Evolutionary conservation across 768 basidiomycete genomes (phyloP).

Genomic region (Ramaria sp.): DNA sequence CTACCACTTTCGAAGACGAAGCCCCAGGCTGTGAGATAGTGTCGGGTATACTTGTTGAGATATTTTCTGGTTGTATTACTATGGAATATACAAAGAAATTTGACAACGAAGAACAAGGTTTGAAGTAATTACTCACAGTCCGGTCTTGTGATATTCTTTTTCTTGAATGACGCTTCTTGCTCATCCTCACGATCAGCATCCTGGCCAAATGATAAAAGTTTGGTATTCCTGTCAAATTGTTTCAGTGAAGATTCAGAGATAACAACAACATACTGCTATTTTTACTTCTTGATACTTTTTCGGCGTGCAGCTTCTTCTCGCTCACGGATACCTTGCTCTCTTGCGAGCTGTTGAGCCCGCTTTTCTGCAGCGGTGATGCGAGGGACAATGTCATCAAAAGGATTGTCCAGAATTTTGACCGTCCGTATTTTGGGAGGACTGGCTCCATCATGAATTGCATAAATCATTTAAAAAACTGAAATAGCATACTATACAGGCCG

Average conservation of each 20-base stretch:
- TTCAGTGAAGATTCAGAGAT: not conserved
- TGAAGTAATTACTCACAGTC: conserved; percentile 48
- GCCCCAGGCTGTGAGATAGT: not conserved
- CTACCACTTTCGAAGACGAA: conserved; percentile 12
- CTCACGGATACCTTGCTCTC: conserved; percentile 63
- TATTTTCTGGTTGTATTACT: not conserved
- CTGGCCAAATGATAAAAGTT: conserved; percentile 79
- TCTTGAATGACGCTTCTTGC: conserved; percentile 46
- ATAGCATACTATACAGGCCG: conserved; percentile 61
- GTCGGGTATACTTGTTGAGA: not conserved
- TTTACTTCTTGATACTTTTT: conserved; percentile 83
- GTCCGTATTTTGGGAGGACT: conserved; percentile 89
- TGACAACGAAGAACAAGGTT: not conserved
- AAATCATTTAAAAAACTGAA: not conserved
- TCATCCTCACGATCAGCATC: conserved; percentile 49
- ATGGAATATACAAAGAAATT: not conserved
- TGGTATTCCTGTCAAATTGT: conserved; percentile 56
- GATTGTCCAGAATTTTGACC: conserved; percentile 81
- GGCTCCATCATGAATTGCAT: not conserved
- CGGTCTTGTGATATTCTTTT: conserved; percentile 74
- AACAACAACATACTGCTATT: not conserved
- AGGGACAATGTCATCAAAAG: conserved; percentile 90
- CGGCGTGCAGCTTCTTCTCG: conserved; percentile 64
- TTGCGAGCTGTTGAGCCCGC: conserved; percentile 71
- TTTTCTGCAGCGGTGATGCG: conserved; percentile 94